Conservation (phyloP, 2,329 filamentous ascomycete species). For the Xylariales sp. region DNA sequence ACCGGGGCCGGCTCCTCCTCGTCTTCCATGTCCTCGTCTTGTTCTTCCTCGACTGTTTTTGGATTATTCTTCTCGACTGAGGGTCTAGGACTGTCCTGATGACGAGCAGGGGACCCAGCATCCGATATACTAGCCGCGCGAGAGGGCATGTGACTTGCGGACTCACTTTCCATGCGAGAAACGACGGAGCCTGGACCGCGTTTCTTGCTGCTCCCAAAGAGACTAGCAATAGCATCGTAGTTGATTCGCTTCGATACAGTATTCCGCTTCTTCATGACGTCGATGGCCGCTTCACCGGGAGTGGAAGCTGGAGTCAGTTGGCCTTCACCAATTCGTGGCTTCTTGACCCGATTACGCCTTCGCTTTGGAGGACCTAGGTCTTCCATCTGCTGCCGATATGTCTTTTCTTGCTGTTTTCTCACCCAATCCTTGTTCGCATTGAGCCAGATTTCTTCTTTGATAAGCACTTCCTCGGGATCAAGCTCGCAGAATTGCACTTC, state of each 20-base stretch:
- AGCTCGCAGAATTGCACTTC: conserved; percentile 87
- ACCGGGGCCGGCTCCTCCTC: conserved; percentile 53
- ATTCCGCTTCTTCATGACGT: conserved; percentile 73
- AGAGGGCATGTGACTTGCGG: conserved; percentile 51
- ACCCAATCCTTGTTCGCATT: conserved; percentile 96
- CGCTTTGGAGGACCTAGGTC: conserved; percentile 63
- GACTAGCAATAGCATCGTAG: conserved; percentile 70
- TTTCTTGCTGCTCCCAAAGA: conserved; percentile 63
- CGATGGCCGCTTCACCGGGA: conserved; percentile 75
- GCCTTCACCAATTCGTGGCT: conserved; percentile 71
- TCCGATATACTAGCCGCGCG: conserved; percentile 50
- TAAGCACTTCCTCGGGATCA: conserved; percentile 75
- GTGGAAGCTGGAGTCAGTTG: conserved; percentile 74
- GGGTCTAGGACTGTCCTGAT: conserved; percentile 16
- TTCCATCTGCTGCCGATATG: conserved; percentile 77
- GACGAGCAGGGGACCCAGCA: conserved; percentile 46
- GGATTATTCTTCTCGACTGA: conserved; percentile 50
- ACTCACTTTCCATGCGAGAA: conserved; percentile 57
- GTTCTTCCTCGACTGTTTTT: conserved; percentile 49
- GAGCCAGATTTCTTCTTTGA: conserved; percentile 94
- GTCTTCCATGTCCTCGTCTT: conserved; percentile 52
- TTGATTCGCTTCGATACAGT: conserved; percentile 79
- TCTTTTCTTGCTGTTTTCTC: conserved; percentile 84
- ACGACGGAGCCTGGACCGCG: conserved; percentile 62
- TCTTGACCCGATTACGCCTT: conserved; percentile 61